Evolutionary conservation across 164 flowering plant species (phyloP).

Genomic region (Tetrastigma voinierianum): DNA sequence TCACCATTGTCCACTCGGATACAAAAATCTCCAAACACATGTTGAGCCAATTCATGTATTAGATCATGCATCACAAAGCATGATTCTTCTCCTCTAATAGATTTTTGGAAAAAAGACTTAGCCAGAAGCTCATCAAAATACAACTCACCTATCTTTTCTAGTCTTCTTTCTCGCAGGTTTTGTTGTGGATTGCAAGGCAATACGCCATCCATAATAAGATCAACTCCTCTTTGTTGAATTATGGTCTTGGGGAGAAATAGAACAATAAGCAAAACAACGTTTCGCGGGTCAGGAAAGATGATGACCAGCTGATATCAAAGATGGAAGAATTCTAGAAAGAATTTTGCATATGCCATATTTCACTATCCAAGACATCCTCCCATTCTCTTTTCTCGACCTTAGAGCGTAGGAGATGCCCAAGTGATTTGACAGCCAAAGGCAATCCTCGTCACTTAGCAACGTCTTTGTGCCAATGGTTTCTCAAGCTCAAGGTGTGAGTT

Average conservation of each 20-base stretch:
- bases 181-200: not conserved
- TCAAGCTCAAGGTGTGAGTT: not conserved
- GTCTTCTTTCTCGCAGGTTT: not conserved
- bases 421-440: not conserved
- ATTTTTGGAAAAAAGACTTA: too few relatives aligned
- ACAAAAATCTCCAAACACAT: not conserved
- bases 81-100: too few relatives aligned
- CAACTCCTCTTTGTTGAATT: not conserved
- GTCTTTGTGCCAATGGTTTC: not conserved
- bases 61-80: too few relatives aligned
- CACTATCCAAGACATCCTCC: not conserved
- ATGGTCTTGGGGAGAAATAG: not conserved
- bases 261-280: not conserved
- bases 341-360: too few relatives aligned
- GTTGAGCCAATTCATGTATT: not conserved
- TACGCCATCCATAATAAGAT: too few relatives aligned
- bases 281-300: not conserved
- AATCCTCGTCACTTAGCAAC: too few relatives aligned
- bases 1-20: not conserved
- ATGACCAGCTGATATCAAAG: not conserved
- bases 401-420: not conserved
- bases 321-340: not conserved
- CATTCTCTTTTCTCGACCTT: not conserved
- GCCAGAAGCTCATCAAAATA: not conserved
- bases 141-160: not conserved